Evolutionary conservation across 2,329 filamentous ascomycete genomes (phyloP).

Genomic region (Botrytis aclada): DNA sequence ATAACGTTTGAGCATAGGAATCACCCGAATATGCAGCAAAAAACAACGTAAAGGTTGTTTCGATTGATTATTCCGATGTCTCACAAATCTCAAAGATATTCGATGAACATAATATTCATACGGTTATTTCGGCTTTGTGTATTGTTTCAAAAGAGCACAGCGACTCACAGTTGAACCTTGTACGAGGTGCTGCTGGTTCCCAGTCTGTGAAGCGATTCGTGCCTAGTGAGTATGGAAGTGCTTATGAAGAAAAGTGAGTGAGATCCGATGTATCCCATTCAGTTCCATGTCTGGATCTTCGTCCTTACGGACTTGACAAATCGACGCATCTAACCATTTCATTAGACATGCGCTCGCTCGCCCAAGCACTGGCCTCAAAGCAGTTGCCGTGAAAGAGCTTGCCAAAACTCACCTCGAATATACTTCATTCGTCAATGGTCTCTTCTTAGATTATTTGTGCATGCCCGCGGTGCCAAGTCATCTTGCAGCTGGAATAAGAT

Average conservation of each 20-base stretch:
- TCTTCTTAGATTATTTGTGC: slow-evolving; percentile 29
- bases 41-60: neutral
- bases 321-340: neutral
- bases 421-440: slow-evolving; percentile 29
- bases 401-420: slow-evolving; percentile 26
- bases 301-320: neutral
- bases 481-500: slow-evolving; percentile 24
- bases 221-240: slow-evolving; percentile 42
- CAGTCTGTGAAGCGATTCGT: slow-evolving; percentile 39
- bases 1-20: neutral
- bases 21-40: neutral
- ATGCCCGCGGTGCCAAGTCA: slow-evolving; percentile 28
- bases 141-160: slow-evolving; percentile 36
- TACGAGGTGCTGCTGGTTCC: slow-evolving; percentile 37
- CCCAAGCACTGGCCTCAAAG: slow-evolving; percentile 13
- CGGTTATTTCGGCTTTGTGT: slow-evolving; percentile 40
- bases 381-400: slow-evolving; percentile 13
- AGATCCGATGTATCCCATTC: neutral
- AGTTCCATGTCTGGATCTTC: neutral
- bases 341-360: neutral
- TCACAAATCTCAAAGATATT: slow-evolving; percentile 11
- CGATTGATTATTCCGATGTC: slow-evolving; percentile 1
- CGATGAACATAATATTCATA: slow-evolving; percentile 29
- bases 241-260: slow-evolving; percentile 35
- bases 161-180: slow-evolving; percentile 38